Evolutionary conservation across 768 basidiomycete genomes (phyloP).

Genomic region (Kwoniella heveanensis): DNA sequence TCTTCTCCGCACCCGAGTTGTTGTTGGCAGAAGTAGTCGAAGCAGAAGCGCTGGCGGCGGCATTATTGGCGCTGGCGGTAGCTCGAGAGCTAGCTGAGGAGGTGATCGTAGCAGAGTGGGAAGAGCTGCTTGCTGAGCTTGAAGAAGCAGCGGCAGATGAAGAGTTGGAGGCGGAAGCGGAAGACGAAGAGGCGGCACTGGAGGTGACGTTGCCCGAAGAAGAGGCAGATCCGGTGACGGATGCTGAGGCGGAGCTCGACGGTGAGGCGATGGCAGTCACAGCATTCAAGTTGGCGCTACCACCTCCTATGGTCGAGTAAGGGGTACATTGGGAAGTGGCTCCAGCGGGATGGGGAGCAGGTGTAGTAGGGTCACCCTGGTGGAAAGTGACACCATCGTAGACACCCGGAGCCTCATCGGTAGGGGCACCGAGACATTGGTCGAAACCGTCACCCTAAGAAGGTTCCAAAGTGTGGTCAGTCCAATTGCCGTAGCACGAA

Average conservation of each 20-base stretch:
- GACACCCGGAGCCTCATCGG: slow-evolving; percentile 53
- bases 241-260: slow-evolving; percentile 13
- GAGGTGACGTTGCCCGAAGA: slow-evolving; percentile 10
- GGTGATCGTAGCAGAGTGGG: slow-evolving; percentile 4
- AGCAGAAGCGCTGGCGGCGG: slow-evolving; percentile 6
- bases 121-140: slow-evolving; percentile 2
- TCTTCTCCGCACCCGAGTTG: slow-evolving; percentile 10
- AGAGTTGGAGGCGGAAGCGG: slow-evolving; percentile 11
- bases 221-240: slow-evolving; percentile 10
- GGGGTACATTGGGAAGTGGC: slow-evolving; percentile 66
- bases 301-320: slow-evolving; percentile 61
- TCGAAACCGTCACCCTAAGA: slow-evolving; percentile 38
- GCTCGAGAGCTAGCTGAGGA: background rate
- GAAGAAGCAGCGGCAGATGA: slow-evolving; percentile 5
- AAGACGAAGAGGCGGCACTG: slow-evolving; percentile 10
- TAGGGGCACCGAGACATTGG: slow-evolving; percentile 43
- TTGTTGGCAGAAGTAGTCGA: background rate
- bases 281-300: slow-evolving; percentile 31
- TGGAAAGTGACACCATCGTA: slow-evolving; percentile 58
- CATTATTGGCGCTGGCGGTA: background rate
- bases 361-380: slow-evolving; percentile 58
- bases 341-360: slow-evolving; percentile 60
- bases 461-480: too few species aligned
- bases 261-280: slow-evolving; percentile 13
- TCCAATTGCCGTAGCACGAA: too few species aligned